A percentile compares a stretch with the other conserved stretches of the same genome.
These are phyloP conservation scores for Solanum pennellii DNA, from an alignment of 257 asterid species.

Conservation along the genomic window DNA sequence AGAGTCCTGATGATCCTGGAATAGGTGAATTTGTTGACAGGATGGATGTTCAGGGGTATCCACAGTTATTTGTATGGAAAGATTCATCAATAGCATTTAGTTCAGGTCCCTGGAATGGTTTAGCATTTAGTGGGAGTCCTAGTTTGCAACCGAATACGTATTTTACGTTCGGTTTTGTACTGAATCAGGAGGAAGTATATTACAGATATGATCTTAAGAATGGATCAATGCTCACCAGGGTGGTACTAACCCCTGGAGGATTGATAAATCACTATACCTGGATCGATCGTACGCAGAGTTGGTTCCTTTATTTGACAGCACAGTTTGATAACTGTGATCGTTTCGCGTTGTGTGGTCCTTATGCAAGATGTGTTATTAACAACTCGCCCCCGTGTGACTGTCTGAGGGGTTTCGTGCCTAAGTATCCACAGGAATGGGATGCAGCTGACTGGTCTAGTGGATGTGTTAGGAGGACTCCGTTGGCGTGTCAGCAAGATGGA, in stretches of 20 bases:
- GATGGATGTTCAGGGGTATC: constrained; percentile 18
- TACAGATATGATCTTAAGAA: constrained; percentile 12
- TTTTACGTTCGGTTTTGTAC: constrained; percentile 1
- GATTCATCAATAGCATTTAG: constrained; percentile 12
- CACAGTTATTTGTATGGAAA: constrained; percentile 16
- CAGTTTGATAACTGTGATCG: constrained; percentile 2
- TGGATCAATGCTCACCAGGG: constrained; percentile 16
- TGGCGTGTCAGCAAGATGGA: neutral
- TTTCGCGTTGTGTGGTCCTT: constrained; percentile 11
- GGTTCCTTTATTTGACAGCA: neutral
- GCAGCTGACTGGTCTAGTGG: constrained; percentile 6
- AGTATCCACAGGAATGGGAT: constrained; percentile 1
- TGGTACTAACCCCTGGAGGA: constrained; percentile 3
- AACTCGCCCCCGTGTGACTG: constrained; percentile 4
- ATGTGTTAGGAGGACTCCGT: neutral
- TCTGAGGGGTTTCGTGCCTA: constrained; percentile 10
- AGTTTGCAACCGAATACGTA: constrained; percentile 15
- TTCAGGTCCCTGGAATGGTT: constrained; percentile 44
- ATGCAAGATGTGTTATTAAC: constrained; percentile 1
- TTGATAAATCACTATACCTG: neutral
- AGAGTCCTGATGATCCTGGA: constrained; percentile 24
- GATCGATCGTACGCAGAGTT: neutral
- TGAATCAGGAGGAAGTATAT: constrained; percentile 16
- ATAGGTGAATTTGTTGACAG: constrained; percentile 18
- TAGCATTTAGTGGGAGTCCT: constrained; percentile 22